Evolutionary conservation across 805 yeast species (phyloP).

Genomic region (Metschnikowia drakensbergensis): DNA sequence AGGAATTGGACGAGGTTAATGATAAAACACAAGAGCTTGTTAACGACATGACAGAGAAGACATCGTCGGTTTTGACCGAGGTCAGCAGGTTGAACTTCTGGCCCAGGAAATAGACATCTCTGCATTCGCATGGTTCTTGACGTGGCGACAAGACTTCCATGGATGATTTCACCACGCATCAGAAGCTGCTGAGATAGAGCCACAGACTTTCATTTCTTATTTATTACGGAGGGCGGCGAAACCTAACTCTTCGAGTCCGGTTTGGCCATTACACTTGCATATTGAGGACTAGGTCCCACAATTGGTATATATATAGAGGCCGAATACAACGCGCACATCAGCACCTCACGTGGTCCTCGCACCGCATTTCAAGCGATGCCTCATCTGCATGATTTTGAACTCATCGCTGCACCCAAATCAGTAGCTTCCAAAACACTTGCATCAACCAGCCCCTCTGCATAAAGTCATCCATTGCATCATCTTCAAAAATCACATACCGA

Average conservation of each 20-base stretch:
- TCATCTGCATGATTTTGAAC: neutral
- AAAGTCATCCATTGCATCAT: neutral
- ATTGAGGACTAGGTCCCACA: neutral
- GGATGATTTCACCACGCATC: neutral
- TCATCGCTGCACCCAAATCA: neutral
- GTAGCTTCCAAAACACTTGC: neutral
- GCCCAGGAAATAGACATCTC: constrained; percentile 9
- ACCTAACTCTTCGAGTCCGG: neutral
- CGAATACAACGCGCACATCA: constrained; percentile 3
- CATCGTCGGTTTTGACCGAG: constrained; percentile 15
- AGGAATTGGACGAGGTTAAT: constrained; percentile 27
- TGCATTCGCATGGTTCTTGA: neutral
- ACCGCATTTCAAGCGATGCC: constrained; percentile 6
- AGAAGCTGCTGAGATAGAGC: neutral
- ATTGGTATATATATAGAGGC: neutral
- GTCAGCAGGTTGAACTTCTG: constrained; percentile 19
- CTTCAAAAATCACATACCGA: neutral
- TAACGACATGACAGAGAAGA: constrained; percentile 16
- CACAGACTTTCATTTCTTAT: neutral
- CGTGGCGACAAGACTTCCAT: neutral
- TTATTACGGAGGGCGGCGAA: neutral
- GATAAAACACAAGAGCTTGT: constrained; percentile 18
- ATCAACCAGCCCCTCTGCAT: neutral
- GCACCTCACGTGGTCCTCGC: constrained; percentile 4
- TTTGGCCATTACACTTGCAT: constrained; percentile 3